Evolutionary conservation across 768 basidiomycete species (phyloP), one percentile per base, ranked within the genome.

Genomic region (Megacollybia marginata): DNA sequence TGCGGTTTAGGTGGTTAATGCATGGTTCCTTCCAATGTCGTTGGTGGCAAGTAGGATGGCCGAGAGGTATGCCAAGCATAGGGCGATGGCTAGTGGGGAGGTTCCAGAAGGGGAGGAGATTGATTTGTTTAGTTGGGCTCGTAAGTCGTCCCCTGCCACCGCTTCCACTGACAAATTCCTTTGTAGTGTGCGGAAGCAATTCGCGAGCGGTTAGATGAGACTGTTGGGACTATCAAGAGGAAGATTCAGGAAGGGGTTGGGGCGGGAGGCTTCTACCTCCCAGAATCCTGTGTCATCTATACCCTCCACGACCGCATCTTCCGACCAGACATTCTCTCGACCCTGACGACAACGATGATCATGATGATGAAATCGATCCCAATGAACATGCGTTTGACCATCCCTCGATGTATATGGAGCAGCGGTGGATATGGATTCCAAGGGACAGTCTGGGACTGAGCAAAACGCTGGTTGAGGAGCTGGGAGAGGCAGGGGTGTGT

Each of bases 11-110:
- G n/a, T 54, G 79, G 79, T n/a, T n/a, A n/a, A n/a, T n/a, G n/a
- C n/a, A n/a, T n/a, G n/a, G n/a, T n/a, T n/a, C n/a, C 64, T 85
- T 18, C 83, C 84, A 0, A 79, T 85, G 0, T n/a, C n/a, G n/a
- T 62, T 87, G 42, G 80, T 82, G 2, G 80, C 77, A 33, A 73
- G 75, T 56, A 73, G 80, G 56, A 69, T 79, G 64, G 69, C 65
- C 5, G 67, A 69, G 45, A 63, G 68, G 47, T 74, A 70, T 51
- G 64, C 62, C 58, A 66, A 64, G 55, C 60, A 61, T 35, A 66
- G 64, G 51, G 59, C 60, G 49, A 58, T 57, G 49, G 56, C 57
- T 34, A 48, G 47, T 42, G 50, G 54, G n/a, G n/a, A n/a, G 40
- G 48, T 44, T n/a, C 51, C 48, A 32, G 48, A 44, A 10, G 51